Evolutionary conservation across 2,329 filamentous ascomycete genomes (phyloP), one percentile per base, ranked within the genome.

Genomic region (Aspergillus aculeatinus): DNA sequence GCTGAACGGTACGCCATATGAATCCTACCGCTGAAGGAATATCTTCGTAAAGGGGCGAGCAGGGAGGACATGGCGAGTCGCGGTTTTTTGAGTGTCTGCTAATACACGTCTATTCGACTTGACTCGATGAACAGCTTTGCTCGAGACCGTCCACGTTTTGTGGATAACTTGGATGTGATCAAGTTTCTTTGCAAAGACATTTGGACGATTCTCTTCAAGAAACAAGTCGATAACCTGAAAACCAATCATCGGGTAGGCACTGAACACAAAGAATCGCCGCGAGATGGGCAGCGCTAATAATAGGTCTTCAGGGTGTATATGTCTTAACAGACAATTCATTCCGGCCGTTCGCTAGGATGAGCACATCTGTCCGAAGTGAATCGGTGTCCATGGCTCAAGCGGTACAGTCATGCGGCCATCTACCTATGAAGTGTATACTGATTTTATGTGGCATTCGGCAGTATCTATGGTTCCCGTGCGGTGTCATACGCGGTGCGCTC

Each of bases 121-220:
- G 21, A 53, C 48, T 19, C 29, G 16, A 12, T 29, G 42, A 57
- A 25, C 55, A 79, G 76, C 55, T 79, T 79, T 59, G 75, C 76
- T 27, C 72, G 74, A 72, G 90, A 96, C 74, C 85, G 92, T 55
- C 92, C 94, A 47, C 90, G 92, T 52, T 96, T 97, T 73, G 91
- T 89, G 63, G 92, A 96, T 69, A 93, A 93, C 4, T 86, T 99
- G 48, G 95, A 98, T 73, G 90, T 93, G 53, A 99, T 99, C 75
- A 99, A 99, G 76, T 98, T 99, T 72, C 83, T 99, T 53, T 99
- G 95, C 85, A 99, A 99, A 81, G 95, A 99, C 76, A 83, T 99
- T 49, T 99, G 95, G 95, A 92, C 87, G 35, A 83, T 98, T 21
- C 86, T 97, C 16, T 99, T 97, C 77, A 85, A 91, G 74, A 99